phyloP scores from a whole-genome alignment of 495 filamentous ascomycete genomes.

The Staphylotrichum tortipilum region DNA sequence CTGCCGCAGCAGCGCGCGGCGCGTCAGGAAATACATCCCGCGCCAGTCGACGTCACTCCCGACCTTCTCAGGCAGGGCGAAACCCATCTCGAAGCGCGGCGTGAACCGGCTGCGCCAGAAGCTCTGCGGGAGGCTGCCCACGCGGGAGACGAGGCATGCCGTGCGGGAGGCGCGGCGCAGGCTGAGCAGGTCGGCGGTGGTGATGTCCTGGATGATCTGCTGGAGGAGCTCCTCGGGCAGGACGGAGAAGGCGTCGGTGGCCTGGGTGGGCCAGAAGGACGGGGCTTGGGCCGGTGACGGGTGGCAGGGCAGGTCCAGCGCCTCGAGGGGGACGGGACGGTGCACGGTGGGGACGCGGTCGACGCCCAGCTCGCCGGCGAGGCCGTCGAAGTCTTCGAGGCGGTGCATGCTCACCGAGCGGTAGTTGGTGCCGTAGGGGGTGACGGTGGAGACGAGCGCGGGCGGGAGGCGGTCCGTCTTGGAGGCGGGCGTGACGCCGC shows the following conservation, averaged over 20 bases:
- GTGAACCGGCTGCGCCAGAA: constrained; percentile 17
- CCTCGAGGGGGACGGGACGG: background rate
- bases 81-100: constrained; percentile 13
- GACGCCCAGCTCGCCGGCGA: background rate
- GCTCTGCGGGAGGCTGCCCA: background rate
- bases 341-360: background rate
- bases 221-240: constrained; percentile 5
- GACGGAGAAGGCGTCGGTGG: constrained; percentile 6
- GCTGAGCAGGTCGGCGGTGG: constrained; percentile 3
- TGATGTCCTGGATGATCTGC: background rate
- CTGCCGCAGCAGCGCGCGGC: background rate
- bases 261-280: background rate
- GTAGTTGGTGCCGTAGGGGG: background rate
- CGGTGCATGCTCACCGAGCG: background rate
- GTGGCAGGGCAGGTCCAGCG: background rate
- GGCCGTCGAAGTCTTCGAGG: background rate
- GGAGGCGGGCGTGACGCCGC: background rate
- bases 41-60: constrained; percentile 7
- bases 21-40: constrained; percentile 12
- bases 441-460: background rate
- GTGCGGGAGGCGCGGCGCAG: constrained; percentile 10
- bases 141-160: background rate
- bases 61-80: constrained; percentile 3
- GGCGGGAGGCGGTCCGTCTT: background rate
- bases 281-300: background rate